Percentiles rank a stretch among this genome's conserved stretches.
phyloP scores from a whole-genome alignment of 2,329 filamentous ascomycete species.

The Arthrobotrys musiformis region DNA sequence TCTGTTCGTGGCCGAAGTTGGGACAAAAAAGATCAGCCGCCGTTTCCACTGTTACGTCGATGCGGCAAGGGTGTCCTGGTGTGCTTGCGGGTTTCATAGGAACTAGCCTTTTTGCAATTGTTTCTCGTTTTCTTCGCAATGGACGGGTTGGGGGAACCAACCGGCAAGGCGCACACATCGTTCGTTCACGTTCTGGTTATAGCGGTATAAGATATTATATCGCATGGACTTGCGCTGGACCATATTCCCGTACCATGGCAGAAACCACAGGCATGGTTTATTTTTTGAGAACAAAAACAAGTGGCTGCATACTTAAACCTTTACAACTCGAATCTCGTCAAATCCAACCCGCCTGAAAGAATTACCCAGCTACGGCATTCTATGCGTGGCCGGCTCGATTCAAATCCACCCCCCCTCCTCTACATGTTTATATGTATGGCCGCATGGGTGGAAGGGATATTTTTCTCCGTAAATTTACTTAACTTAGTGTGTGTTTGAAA shows the following conservation, averaged over 20 bases:
- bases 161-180: background rate
- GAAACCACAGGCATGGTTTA: conserved; percentile 19
- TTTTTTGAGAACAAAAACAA: too few species aligned
- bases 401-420: background rate
- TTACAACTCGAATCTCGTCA: conserved; percentile 45
- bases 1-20: conserved; percentile 44
- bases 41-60: conserved; percentile 49
- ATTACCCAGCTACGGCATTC: conserved; percentile 10
- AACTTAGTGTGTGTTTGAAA: conserved; percentile 20
- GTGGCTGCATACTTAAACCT: conserved; percentile 18
- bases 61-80: conserved; percentile 45
- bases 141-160: conserved; percentile 14
- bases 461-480: conserved; percentile 4
- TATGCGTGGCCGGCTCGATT: conserved; percentile 5
- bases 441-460: conserved; percentile 42
- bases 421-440: background rate
- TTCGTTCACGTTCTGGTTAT: background rate
- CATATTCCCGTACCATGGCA: conserved; percentile 39
- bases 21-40: conserved; percentile 54
- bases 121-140: background rate
- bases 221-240: conserved; percentile 21
- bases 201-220: conserved; percentile 23
- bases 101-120: conserved; percentile 14
- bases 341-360: background rate
- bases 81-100: conserved; percentile 12